A percentile compares a stretch with the other conserved stretches of the same genome.
Evolutionary conservation across 1,284 basidiomycete species (phyloP).

Genomic region (Sanghuangporus baumii): DNA sequence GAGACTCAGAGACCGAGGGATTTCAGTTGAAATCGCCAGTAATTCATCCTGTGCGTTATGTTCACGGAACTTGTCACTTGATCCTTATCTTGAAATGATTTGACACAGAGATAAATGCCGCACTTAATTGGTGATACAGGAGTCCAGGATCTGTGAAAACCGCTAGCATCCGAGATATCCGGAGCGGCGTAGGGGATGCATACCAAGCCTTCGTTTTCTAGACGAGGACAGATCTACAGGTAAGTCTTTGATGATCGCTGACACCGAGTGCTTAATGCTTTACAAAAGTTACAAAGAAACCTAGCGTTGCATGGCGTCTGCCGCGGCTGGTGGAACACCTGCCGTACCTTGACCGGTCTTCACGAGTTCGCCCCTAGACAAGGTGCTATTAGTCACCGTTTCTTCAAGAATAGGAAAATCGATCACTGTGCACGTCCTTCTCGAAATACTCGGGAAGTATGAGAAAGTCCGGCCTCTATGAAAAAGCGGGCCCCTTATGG

Average conservation of each 20-base stretch:
- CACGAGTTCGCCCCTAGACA: constrained; percentile 55
- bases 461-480: too few relatives aligned
- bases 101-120: too few relatives aligned
- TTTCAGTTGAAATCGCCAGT: too few relatives aligned
- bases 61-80: too few relatives aligned
- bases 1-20: background rate
- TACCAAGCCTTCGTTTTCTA: background rate
- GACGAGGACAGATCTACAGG: background rate
- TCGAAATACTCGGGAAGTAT: too few relatives aligned
- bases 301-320: constrained; percentile 17
- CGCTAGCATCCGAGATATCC: background rate
- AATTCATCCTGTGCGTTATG: too few relatives aligned
- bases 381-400: too few relatives aligned
- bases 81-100: too few relatives aligned
- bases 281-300: background rate
- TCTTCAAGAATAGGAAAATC: too few relatives aligned
- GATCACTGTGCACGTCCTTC: too few relatives aligned
- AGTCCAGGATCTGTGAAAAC: background rate
- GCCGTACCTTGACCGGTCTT: constrained; percentile 46
- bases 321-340: constrained; percentile 4
- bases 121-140: background rate
- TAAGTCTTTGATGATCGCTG: background rate
- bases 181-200: background rate
- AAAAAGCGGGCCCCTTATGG: too few relatives aligned
- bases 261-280: background rate